Percentiles rank a stretch among this genome's conserved stretches.
Evolutionary conservation across 495 filamentous ascomycete species (phyloP).

Genomic region (Elaphomyces granulatus): DNA sequence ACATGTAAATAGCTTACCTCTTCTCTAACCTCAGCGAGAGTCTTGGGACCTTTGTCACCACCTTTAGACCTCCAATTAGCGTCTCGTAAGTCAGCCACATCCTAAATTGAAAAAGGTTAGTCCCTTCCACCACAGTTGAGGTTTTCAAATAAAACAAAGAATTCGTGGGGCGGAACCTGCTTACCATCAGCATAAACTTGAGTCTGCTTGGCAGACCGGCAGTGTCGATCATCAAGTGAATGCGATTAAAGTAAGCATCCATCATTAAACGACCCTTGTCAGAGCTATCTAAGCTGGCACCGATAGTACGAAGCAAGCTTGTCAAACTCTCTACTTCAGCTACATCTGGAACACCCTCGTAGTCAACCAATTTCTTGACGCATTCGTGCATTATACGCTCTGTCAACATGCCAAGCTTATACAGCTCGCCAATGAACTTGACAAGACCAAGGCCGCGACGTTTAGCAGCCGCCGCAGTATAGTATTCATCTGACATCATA

Average conservation of each 20-base stretch:
- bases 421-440: conserved; percentile 98
- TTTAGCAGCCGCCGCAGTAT: conserved; percentile 89
- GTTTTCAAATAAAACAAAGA: background rate
- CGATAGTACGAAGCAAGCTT: conserved; percentile 84
- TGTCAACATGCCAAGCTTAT: conserved; percentile 96
- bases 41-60: conserved; percentile 82
- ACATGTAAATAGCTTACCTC: conserved; percentile 59
- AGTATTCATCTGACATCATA: conserved; percentile 95
- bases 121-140: conserved; percentile 1
- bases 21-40: conserved; percentile 75
- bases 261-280: conserved; percentile 74
- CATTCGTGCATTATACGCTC: conserved; percentile 99
- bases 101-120: conserved; percentile 31
- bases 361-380: conserved; percentile 91
- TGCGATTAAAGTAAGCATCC: conserved; percentile 87
- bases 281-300: conserved; percentile 63
- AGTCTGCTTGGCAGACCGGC: conserved; percentile 71
- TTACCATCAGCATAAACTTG: conserved; percentile 83
- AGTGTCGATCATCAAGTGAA: conserved; percentile 62
- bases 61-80: conserved; percentile 74
- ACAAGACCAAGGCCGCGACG: conserved; percentile 93
- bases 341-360: conserved; percentile 84
- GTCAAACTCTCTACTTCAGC: conserved; percentile 89
- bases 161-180: conserved; percentile 6
- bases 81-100: conserved; percentile 70